These are phyloP conservation scores for Phlebiopsis flavidoalba DNA, from an alignment of 768 basidiomycete genomes.

Conservation along the genomic window DNA sequence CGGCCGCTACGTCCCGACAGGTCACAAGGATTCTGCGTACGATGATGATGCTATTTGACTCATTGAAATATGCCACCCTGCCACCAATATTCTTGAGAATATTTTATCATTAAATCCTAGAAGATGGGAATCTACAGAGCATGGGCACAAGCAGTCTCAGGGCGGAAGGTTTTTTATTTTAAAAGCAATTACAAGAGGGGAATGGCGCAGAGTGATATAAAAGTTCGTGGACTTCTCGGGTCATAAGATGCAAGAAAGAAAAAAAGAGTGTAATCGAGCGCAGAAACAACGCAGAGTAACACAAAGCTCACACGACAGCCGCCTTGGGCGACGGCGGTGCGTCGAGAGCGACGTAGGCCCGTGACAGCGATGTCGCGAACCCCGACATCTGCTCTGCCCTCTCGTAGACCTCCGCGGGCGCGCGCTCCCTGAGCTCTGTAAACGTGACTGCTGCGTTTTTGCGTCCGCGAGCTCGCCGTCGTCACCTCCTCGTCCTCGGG, in stretches of 20 bases:
- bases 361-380: constrained; percentile 15
- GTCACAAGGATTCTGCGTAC: too few relatives aligned
- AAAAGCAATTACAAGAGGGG: not conserved
- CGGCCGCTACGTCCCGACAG: too few relatives aligned
- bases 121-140: constrained; percentile 1
- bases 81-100: too few relatives aligned
- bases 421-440: not conserved
- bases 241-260: not conserved
- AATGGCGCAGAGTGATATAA: not conserved
- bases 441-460: not conserved
- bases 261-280: not conserved
- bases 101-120: not conserved
- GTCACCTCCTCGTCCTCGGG: not conserved
- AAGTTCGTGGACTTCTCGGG: not conserved
- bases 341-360: too few relatives aligned
- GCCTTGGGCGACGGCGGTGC: constrained; percentile 12
- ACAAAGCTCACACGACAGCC: constrained; percentile 1
- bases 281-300: not conserved
- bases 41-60: too few relatives aligned
- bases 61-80: too few relatives aligned
- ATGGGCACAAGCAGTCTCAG: not conserved
- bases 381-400: constrained; percentile 15
- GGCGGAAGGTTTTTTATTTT: not conserved
- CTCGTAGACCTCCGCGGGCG: constrained; percentile 18
- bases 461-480: not conserved